phyloP scores from a whole-genome alignment of 805 yeast genomes.

The Scheffersomyces coipomensis region DNA sequence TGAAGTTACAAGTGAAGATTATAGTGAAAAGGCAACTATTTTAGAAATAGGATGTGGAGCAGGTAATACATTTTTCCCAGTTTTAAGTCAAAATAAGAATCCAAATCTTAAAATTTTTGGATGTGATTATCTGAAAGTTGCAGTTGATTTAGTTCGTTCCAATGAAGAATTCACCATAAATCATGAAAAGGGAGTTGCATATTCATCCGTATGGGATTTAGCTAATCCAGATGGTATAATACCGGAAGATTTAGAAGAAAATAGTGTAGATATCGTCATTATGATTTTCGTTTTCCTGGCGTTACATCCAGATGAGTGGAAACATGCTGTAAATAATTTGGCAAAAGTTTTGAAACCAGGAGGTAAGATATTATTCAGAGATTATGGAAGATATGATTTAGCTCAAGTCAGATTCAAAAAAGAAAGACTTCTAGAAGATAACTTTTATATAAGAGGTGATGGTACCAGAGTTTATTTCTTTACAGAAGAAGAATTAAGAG shows the following conservation, averaged over 20 bases:
- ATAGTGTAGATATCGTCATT: conserved; percentile 87
- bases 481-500: conserved; percentile 85
- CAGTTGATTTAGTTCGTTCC: conserved; percentile 78
- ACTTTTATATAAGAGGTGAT: conserved; percentile 95
- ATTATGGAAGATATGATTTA: conserved; percentile 92
- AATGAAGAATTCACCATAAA: conserved; percentile 59
- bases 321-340: conserved; percentile 70
- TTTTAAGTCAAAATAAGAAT: conserved; percentile 78
- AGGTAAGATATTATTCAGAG: conserved; percentile 84
- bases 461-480: conserved; percentile 97
- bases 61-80: conserved; percentile 94
- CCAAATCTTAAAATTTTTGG: conserved; percentile 73
- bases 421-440: conserved; percentile 81
- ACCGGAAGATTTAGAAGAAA: conserved; percentile 82
- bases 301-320: conserved; percentile 89
- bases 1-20: conserved; percentile 65
- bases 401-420: conserved; percentile 94
- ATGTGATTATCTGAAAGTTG: conserved; percentile 86
- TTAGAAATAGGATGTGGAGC: conserved; percentile 98
- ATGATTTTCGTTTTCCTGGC: conserved; percentile 96
- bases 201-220: conserved; percentile 93
- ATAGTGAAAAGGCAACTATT: conserved; percentile 68
- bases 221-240: conserved; percentile 69
- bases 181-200: conserved; percentile 49
- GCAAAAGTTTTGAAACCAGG: conserved; percentile 83